Conservation (phyloP, 768 basidiomycete species). For the Calocera cornea region DNA sequence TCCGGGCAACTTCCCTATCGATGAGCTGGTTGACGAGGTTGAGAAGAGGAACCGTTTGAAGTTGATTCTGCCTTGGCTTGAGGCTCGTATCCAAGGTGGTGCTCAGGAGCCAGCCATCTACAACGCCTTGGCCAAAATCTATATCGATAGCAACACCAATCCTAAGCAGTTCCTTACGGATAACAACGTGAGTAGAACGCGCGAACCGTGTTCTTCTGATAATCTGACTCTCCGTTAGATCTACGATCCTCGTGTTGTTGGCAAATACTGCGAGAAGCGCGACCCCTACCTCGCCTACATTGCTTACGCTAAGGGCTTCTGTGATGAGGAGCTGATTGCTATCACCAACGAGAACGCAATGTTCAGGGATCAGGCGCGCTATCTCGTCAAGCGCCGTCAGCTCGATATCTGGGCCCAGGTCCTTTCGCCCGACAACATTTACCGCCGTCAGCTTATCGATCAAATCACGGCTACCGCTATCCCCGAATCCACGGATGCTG, state of each 20-base stretch:
- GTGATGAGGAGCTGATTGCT: slow-evolving; percentile 89
- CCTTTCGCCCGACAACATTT: slow-evolving; percentile 71
- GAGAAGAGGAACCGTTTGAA: slow-evolving; percentile 93
- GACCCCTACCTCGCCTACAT: slow-evolving; percentile 98
- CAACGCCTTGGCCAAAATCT: slow-evolving; percentile 97
- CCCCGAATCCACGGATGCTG: slow-evolving; percentile 93
- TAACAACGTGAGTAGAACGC: slow-evolving; percentile 64
- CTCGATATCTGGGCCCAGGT: slow-evolving; percentile 96
- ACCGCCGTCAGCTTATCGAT: slow-evolving; percentile 88
- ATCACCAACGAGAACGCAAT: slow-evolving; percentile 99
- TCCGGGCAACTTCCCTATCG: slow-evolving; percentile 92
- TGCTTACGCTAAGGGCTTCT: slow-evolving; percentile 97
- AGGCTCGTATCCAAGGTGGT: slow-evolving; percentile 83
- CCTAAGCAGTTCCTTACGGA: slow-evolving; percentile 97
- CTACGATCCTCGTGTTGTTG: slow-evolving; percentile 92
- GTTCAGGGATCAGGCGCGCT: slow-evolving; percentile 99
- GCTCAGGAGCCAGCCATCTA: slow-evolving; percentile 86
- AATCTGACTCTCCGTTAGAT: slow-evolving; percentile 35
- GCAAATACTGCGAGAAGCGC: slow-evolving; percentile 97
- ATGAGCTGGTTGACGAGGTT: slow-evolving; percentile 94
- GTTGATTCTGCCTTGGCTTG: slow-evolving; percentile 93
- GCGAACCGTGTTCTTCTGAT: slow-evolving; percentile 11
- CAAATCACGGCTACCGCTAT: slow-evolving; percentile 92
- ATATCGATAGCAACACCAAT: slow-evolving; percentile 97
- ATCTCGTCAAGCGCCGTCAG: slow-evolving; percentile 90